phyloP scores from a whole-genome alignment of 441 rosid genomes.

The Euphorbia corollata region DNA sequence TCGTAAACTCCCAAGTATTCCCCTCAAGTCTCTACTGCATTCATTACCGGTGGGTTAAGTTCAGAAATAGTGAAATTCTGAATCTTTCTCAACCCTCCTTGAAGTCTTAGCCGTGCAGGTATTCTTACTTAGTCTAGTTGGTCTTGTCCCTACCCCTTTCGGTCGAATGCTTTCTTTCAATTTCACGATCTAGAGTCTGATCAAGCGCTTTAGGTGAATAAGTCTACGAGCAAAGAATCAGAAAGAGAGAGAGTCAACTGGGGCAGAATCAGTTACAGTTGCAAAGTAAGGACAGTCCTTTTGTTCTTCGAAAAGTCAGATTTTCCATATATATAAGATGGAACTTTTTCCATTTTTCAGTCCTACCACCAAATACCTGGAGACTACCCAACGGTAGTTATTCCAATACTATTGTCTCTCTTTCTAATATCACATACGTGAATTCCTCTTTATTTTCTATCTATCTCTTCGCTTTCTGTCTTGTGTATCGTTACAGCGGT shows the following conservation, averaged over 20 bases:
- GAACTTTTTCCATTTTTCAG: no score
- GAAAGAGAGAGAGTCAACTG: background rate
- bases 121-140: background rate
- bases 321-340: no score
- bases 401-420: no score
- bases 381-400: no score
- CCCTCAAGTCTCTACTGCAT: background rate
- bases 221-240: background rate
- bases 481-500: no score
- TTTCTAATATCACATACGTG: no score
- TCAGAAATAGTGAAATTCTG: background rate
- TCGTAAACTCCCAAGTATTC: background rate
- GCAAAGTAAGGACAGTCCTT: no score
- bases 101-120: background rate
- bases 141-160: background rate
- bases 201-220: background rate
- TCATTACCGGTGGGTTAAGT: background rate
- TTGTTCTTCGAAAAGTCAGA: no score
- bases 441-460: no score
- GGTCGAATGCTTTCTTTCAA: background rate
- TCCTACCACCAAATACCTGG: no score
- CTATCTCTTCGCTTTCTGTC: no score
- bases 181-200: background rate
- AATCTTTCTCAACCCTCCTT: background rate
- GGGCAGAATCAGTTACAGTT: no score